Base-by-base conservation (phyloP, 345 rosid genomes). In the Arabidopsis arenosa region DNA sequence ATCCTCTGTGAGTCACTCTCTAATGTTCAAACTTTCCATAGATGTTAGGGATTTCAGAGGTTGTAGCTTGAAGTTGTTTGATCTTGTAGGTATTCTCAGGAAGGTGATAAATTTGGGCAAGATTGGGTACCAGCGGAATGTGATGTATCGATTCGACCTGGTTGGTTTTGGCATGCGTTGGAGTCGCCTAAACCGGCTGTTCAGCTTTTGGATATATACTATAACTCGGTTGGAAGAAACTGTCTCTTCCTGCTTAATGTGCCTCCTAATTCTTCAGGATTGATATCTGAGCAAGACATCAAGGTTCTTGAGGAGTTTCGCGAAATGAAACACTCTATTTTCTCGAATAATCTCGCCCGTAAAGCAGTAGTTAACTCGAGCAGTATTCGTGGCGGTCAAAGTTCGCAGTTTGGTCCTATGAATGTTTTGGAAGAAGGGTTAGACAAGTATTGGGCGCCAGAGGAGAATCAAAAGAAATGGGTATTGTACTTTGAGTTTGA, bases 161-260 rank as follows among this genome's bases (percentile, higher is more conserved):
- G 98, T 56, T 92, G 97, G 98, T 94, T 94, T 83, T 92, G 98
- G 98, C 98, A 92, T 63, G 85, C 86, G 9, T 83, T 82, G n/a
- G 92, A 94, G 78, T 75, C 72, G 49, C 97, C 96, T 30, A 94
- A 92, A 80, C 86, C 93, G 5, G 90, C 90, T 12, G 49, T 74
- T 61, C 41, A 85, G 69, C 96, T 94, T 73, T 88, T 92, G 4
- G 87, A 90, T 47, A 80, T 90, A 54, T 94, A 87, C 87, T 94
- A 88, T 81, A 82, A 85, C 68, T 94, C 97, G 0, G 88, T 82
- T 3, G 97, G 97, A 70, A 82, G 97, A 63, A 94, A 94, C 84
- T 90, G 95, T 55, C 83, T 71, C 37, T 68, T 94, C 66, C 77
- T 94, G 71, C 81, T 94, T 33, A 94, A 94, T 14, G 91, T 94